These are phyloP conservation scores for Hamigera avellanea DNA, from an alignment of 495 filamentous ascomycete genomes.

Conservation along the genomic window DNA sequence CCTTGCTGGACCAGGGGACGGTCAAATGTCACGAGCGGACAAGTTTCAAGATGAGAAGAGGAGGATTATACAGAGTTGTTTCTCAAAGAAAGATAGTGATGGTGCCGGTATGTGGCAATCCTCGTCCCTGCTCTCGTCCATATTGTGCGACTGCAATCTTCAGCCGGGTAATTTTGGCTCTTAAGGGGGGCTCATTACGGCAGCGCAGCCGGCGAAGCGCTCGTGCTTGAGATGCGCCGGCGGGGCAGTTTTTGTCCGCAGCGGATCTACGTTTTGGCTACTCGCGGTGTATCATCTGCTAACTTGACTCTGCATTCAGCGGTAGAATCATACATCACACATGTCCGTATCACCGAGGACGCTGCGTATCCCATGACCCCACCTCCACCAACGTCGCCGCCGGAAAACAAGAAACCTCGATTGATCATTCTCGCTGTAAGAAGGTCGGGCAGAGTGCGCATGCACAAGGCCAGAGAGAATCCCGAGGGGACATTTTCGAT, in stretches of 20 bases:
- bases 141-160: no score
- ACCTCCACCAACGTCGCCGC: constrained; percentile 57
- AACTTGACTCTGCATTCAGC: constrained; percentile 33
- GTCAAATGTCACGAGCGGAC: constrained; percentile 59
- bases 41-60: constrained; percentile 92
- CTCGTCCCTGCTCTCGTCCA: no score
- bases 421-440: constrained; percentile 87
- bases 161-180: no score
- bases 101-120: constrained; percentile 51
- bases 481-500: constrained; percentile 89
- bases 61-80: constrained; percentile 85
- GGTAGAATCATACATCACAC: constrained; percentile 93
- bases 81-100: constrained; percentile 74
- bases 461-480: constrained; percentile 97
- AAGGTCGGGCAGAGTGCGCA: constrained; percentile 80
- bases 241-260: no score
- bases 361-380: constrained; percentile 72
- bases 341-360: constrained; percentile 83
- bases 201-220: no score
- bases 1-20: constrained; percentile 14
- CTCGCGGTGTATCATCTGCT: no score
- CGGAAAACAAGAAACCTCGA: constrained; percentile 72
- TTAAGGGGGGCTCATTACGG: no score
- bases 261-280: no score
- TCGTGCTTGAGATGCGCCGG: no score